A percentile compares a stretch with the other conserved stretches of the same genome.
These are phyloP conservation scores for Rhododendron simsii DNA, from an alignment of 148 eudicot species.

Conservation along the genomic window DNA sequence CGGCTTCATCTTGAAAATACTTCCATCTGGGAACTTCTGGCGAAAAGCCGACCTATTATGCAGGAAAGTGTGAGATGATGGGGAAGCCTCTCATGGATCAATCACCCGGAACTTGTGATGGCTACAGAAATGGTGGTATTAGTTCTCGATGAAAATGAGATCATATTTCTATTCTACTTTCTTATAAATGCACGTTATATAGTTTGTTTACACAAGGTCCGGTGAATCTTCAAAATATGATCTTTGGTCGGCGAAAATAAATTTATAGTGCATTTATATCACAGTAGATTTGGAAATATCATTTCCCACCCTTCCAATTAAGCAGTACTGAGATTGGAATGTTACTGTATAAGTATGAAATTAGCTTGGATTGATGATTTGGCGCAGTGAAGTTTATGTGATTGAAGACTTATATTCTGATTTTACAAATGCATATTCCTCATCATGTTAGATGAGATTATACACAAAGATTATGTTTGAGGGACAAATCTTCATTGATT, in stretches of 20 bases:
- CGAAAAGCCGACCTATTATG: neutral
- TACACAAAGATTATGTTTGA: too few relatives aligned
- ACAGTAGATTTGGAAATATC: neutral
- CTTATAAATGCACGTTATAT: neutral
- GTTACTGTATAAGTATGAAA: neutral
- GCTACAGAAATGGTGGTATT: neutral
- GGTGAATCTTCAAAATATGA: neutral
- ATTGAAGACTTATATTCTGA: neutral
- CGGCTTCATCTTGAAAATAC: neutral
- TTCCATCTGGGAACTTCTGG: neutral
- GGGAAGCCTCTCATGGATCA: neutral
- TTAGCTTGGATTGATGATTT: neutral
- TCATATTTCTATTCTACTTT: neutral
- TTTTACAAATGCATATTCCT: neutral
- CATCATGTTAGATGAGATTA: too few relatives aligned
- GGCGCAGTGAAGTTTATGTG: neutral
- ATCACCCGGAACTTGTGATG: neutral
- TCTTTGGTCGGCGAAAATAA: neutral
- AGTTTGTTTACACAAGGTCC: neutral
- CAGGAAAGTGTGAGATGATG: neutral
- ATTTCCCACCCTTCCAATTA: neutral
- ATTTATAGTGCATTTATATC: neutral
- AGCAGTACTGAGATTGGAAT: neutral
- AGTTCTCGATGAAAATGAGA: neutral
- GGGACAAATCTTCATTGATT: too few relatives aligned